Conservation (phyloP, 2,329 filamentous ascomycete genomes). For the Botrytis cinerea region DNA sequence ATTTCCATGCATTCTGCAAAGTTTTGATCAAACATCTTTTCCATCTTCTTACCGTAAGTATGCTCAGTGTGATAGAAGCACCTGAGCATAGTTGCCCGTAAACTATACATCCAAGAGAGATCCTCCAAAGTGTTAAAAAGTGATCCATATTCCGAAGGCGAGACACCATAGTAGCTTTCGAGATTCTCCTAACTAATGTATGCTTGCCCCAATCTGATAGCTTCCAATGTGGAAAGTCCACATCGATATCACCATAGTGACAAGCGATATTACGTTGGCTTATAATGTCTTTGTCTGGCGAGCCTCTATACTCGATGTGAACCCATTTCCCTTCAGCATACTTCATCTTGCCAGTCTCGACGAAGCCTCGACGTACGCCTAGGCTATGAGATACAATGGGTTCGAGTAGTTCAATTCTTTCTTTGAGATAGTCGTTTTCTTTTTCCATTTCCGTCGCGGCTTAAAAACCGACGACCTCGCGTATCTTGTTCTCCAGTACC, state of each 20-base stretch:
- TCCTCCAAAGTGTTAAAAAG: not conserved
- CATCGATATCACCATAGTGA: too few relatives aligned
- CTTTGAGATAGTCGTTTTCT: not conserved
- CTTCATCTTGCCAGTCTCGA: too few relatives aligned
- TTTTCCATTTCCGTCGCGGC: accelerated
- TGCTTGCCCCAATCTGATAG: not conserved
- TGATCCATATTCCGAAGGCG: too few relatives aligned
- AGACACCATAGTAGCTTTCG: not conserved
- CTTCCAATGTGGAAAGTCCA: not conserved
- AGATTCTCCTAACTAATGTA: too few relatives aligned
- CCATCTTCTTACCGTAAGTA: not conserved
- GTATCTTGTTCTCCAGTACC: not conserved
- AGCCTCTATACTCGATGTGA: too few relatives aligned
- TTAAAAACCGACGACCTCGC: not conserved
- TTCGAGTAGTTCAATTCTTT: not conserved
- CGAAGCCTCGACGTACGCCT: not conserved
- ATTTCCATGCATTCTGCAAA: not conserved
- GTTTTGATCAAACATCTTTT: not conserved
- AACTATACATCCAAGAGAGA: not conserved
- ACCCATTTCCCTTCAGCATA: not conserved
- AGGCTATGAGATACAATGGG: not conserved
- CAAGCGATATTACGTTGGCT: too few relatives aligned
- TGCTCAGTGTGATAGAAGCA: not conserved
- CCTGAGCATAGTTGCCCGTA: not conserved
- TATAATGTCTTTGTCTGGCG: not conserved